These are phyloP conservation scores for Sphaerostilbella broomeana DNA, from an alignment of 2,329 filamentous ascomycete species.

Conservation along the genomic window DNA sequence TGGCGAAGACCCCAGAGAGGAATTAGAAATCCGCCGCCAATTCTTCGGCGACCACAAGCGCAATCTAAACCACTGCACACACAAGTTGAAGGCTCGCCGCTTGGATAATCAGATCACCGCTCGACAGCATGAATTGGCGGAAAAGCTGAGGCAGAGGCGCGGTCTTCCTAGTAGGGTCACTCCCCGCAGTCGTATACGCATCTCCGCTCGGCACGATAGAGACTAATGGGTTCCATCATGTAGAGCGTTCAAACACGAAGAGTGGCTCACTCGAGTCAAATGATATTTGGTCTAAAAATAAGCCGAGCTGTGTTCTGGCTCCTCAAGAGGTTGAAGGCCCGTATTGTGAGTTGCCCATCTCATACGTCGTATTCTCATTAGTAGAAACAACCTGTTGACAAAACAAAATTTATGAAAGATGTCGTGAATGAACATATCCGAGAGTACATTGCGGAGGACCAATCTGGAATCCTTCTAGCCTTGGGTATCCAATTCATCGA, in stretches of 20 bases:
- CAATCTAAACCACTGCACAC: constrained; percentile 36
- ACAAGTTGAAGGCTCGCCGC: constrained; percentile 37
- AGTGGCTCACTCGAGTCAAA: not conserved
- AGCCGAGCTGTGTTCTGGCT: constrained; percentile 38
- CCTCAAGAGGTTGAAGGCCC: constrained; percentile 43
- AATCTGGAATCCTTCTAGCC: constrained; percentile 35
- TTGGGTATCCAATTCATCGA: constrained; percentile 41
- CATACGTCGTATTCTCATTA: not conserved
- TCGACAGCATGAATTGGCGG: constrained; percentile 32
- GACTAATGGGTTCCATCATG: no score
- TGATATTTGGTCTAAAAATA: constrained; percentile 26
- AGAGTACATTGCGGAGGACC: constrained; percentile 33
- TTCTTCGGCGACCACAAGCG: constrained; percentile 34
- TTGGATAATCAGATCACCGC: constrained; percentile 32
- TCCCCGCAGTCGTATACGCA: not conserved
- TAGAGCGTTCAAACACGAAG: not conserved
- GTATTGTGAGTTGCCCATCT: constrained; percentile 30
- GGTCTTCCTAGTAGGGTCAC: constrained; percentile 18
- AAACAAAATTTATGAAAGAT: constrained; percentile 13
- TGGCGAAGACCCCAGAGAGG: constrained; percentile 37
- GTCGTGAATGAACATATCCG: constrained; percentile 38
- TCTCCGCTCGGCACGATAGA: no score
- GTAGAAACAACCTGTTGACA: not conserved
- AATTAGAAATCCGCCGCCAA: constrained; percentile 38
- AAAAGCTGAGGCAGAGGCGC: constrained; percentile 34